Evolutionary conservation across 495 filamentous ascomycete genomes (phyloP).

Genomic region (Xylaria castorea): DNA sequence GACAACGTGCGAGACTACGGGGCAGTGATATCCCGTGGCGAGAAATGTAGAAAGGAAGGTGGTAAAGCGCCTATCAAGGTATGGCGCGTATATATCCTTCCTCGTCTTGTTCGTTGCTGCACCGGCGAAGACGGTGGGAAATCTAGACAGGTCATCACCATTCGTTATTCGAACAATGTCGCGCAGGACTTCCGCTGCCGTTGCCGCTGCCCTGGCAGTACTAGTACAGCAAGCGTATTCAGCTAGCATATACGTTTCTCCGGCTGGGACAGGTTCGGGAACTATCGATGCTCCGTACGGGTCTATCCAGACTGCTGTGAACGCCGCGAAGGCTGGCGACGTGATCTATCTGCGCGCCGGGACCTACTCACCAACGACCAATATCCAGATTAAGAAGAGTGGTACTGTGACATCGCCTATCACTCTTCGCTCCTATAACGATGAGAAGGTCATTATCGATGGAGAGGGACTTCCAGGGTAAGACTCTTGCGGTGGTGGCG

Average conservation of each 20-base stretch:
- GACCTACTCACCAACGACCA: conserved; percentile 36
- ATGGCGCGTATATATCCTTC: conserved; percentile 14
- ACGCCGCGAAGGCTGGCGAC: conserved; percentile 35
- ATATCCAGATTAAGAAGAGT: conserved; percentile 38
- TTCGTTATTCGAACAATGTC: not conserved
- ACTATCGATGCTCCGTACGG: conserved; percentile 36
- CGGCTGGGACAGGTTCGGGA: conserved; percentile 35
- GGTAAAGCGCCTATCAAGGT: not conserved
- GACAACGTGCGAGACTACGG: not conserved
- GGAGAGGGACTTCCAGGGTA: conserved; percentile 36
- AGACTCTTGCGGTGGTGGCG: not conserved
- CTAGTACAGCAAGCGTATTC: not conserved
- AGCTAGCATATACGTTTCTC: conserved; percentile 36
- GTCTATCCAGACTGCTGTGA: conserved; percentile 40
- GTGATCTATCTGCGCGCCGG: conserved; percentile 41
- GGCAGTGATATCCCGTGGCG: not conserved
- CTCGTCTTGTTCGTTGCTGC: not conserved
- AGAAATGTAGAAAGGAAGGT: conserved; percentile 1
- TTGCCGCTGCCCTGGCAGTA: not conserved
- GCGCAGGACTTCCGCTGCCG: not conserved
- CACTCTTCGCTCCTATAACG: conserved; percentile 35
- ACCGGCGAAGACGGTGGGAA: not conserved
- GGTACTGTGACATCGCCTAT: conserved; percentile 34
- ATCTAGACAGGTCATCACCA: not conserved
- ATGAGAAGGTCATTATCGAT: conserved; percentile 39